These are phyloP conservation scores for Ophiostoma angusticollis DNA, from an alignment of 2,329 filamentous ascomycete genomes.

Conservation along the genomic window DNA sequence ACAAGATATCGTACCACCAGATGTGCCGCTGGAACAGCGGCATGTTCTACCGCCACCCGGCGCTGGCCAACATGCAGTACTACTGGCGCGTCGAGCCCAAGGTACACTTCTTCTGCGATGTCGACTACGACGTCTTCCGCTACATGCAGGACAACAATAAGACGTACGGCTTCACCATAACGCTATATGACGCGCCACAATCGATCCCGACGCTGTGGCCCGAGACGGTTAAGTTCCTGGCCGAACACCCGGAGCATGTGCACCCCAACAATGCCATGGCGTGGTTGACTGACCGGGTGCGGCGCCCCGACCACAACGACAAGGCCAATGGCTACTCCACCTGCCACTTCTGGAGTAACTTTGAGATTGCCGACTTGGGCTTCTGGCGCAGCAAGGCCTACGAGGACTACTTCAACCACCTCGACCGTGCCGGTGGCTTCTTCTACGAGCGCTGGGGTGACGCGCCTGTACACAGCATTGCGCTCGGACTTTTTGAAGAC, in stretches of 20 bases:
- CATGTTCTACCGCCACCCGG: constrained; percentile 93
- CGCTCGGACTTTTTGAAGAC: constrained; percentile 84
- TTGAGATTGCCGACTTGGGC: constrained; percentile 85
- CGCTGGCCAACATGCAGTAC: constrained; percentile 67
- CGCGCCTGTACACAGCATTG: constrained; percentile 91
- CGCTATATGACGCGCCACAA: constrained; percentile 81
- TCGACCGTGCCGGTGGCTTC: constrained; percentile 87
- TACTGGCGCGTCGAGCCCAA: constrained; percentile 99
- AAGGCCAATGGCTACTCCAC: constrained; percentile 90
- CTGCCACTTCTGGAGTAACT: constrained; percentile 99
- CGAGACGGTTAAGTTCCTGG: constrained; percentile 84
- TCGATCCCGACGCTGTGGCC: constrained; percentile 86
- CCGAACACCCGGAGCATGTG: constrained; percentile 69
- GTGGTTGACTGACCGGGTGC: constrained; percentile 70
- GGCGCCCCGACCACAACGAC: constrained; percentile 65
- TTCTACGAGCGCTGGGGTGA: constrained; percentile 45
- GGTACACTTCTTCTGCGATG: constrained; percentile 96
- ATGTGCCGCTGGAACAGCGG: constrained; percentile 99
- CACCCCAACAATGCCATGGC: constrained; percentile 73
- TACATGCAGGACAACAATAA: constrained; percentile 99
- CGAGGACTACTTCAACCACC: constrained; percentile 90
- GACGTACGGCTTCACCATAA: constrained; percentile 97
- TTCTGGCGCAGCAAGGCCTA: constrained; percentile 89
- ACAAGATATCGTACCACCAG: constrained; percentile 84
- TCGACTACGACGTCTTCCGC: constrained; percentile 96